Evolutionary conservation across 345 rosid genomes (phyloP), one percentile per base, ranked within the genome.

Genomic region (Jatropha curcas): DNA sequence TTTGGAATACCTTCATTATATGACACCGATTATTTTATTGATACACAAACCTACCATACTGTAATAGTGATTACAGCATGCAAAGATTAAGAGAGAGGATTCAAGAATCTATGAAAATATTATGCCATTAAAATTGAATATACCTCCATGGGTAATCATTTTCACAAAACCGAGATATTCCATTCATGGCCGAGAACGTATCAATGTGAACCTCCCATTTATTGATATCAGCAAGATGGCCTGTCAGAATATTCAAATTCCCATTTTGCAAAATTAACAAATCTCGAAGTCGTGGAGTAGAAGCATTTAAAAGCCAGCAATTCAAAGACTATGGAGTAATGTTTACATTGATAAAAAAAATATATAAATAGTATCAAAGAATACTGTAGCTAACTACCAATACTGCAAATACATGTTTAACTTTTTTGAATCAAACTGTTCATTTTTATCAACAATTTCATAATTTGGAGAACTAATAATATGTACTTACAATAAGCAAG

Each of bases 151-250:
- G 93, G 50, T 67, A 83, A 76, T 70, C 85, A 84, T 84, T 78
- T 84, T 95, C 97, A 74, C 92, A 91, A 79, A 95, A 95, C 56
- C 90, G 92, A 59, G 98, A 95, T 78, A 95, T 95, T 43, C 99
- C 99, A 85, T 89, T 91, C 90, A 92, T 95, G 78, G 98, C 99
- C 51, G 97, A 84, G 83, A 81, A 95, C 12, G 96, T 61, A 81
- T 95, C 99, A 41, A 95, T 91, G 76, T 92, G 99, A 79, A 95
- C 87, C 94, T 84, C 87, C 72, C 71, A 80, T 62, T 81, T 89
- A 57, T 76, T 73, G n/a, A 64, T 81, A 79, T 45, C 76, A 34
- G 52, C 73, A 73, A 82, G 74, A 71, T 67, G 69, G 55, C 90
- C 98, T 92, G 89, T 5, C 48, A 64, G 48, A 64, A 57, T 9